Evolutionary conservation across 495 filamentous ascomycete genomes (phyloP).

Genomic region (Friedmanniomyces simplex): DNA sequence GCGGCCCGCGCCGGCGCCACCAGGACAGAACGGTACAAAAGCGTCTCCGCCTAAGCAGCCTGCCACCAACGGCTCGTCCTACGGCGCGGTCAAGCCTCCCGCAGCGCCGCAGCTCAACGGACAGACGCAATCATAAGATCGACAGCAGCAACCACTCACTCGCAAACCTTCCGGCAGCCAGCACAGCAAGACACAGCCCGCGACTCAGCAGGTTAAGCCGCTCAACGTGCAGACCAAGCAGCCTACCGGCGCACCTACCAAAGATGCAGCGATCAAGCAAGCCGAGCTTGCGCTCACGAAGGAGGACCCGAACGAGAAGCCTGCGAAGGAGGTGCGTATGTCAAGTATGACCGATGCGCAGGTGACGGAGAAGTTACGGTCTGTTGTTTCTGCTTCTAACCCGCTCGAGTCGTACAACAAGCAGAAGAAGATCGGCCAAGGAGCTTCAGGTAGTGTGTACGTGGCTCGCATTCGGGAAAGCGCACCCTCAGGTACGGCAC

Average conservation of each 20-base stretch:
- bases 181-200: constrained; percentile 14
- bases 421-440: too few relatives aligned
- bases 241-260: constrained; percentile 35
- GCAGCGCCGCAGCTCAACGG: constrained; percentile 4
- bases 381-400: too few relatives aligned
- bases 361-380: constrained; percentile 90
- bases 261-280: constrained; percentile 24
- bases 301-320: constrained; percentile 71
- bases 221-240: constrained; percentile 79
- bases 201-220: constrained; percentile 55
- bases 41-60: constrained; percentile 15
- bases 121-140: constrained; percentile 8
- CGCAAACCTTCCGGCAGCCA: constrained; percentile 21
- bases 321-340: constrained; percentile 88
- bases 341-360: constrained; percentile 93
- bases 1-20: constrained; percentile 47
- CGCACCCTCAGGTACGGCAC: too few relatives aligned
- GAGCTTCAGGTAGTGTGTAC: too few relatives aligned
- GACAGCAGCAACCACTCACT: constrained; percentile 12
- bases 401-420: too few relatives aligned
- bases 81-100: constrained; percentile 8
- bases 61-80: constrained; percentile 12
- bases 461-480: too few relatives aligned
- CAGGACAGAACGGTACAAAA: constrained; percentile 30
- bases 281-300: constrained; percentile 66